Evolutionary conservation across 257 asterid species (phyloP), one percentile per base, ranked within the genome.

Genomic region (Solanum megistacrolobum): DNA sequence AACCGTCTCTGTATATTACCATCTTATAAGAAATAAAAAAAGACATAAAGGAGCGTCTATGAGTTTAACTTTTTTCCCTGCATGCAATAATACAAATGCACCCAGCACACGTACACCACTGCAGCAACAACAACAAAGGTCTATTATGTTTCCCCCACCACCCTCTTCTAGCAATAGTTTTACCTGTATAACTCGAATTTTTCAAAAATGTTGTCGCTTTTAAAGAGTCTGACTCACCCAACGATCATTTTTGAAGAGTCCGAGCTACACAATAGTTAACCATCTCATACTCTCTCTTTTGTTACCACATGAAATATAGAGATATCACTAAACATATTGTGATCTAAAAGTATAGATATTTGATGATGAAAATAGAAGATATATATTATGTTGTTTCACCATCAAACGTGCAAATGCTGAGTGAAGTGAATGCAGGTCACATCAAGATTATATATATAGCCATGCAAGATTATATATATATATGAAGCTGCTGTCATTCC

Each of bases 11-110:
- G 3, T 31, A 46, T 12, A 46, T 14, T 71, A 31, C 39, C n/a
- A 72, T 72, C 41, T 72, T 72, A 18, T 31, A 31, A 71, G 3
- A 23, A 39, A 14, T 23, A 27, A 27, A 81, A 81, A 46, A 29
- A 43, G 85, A 46, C 85, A 81, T 27, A 46, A 27, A 81, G 68
- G 85, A 46, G 41, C 11, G 68, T 81, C 29, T 29, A 1, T 81
- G 21, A 18, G 18, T 60, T 48, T 23, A 52, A 52, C 71, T 85
- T 73, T 72, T 81, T 60, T 46, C 29, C 71, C 78, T 86, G 71
- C 94, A 90, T 92, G 92, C 92, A 89, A 92, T 92, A 90, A 86
- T 86, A 43, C 68, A 81, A 71, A 69, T 36, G 52, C 75, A 36
- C 66, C 48, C 29, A 34, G 9, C 2, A 62, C 25, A 74, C 71